Conservation (phyloP, 768 basidiomycete species). For the Amanita pallidorosea region DNA sequence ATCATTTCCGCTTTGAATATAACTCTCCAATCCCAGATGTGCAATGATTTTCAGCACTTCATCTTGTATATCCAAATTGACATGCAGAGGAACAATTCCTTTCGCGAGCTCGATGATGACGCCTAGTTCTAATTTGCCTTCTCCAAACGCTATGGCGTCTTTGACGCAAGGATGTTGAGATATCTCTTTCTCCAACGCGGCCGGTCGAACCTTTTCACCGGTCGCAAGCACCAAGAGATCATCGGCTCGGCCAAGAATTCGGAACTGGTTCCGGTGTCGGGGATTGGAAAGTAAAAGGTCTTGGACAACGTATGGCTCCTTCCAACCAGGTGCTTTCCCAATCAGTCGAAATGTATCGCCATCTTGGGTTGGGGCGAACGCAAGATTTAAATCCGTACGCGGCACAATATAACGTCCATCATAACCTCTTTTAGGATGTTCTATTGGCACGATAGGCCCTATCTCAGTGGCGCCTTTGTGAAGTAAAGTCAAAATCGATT, state of each 20-base stretch:
- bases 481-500: not conserved
- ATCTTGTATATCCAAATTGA: not conserved
- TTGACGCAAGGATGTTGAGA: slow-evolving; percentile 25
- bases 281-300: slow-evolving; percentile 27
- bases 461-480: slow-evolving; percentile 23
- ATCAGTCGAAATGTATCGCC: slow-evolving; percentile 17
- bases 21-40: slow-evolving; percentile 13
- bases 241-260: slow-evolving; percentile 26
- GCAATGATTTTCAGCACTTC: not conserved
- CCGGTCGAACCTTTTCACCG: slow-evolving; percentile 30
- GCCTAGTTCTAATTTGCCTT: slow-evolving; percentile 22
- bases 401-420: slow-evolving; percentile 28
- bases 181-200: slow-evolving; percentile 20
- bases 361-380: slow-evolving; percentile 17
- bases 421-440: slow-evolving; percentile 17
- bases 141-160: slow-evolving; percentile 26
- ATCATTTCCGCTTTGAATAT: slow-evolving; percentile 22
- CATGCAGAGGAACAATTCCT: not conserved
- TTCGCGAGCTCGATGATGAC: slow-evolving; percentile 23
- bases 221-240: slow-evolving; percentile 31
- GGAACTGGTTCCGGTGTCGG: slow-evolving; percentile 17
- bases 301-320: slow-evolving; percentile 21
- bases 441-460: slow-evolving; percentile 25
- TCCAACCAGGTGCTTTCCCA: slow-evolving; percentile 23
- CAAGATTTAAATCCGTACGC: slow-evolving; percentile 20